Evolutionary conservation across 768 basidiomycete genomes (phyloP).

Genomic region (Termitomyces sp.): DNA sequence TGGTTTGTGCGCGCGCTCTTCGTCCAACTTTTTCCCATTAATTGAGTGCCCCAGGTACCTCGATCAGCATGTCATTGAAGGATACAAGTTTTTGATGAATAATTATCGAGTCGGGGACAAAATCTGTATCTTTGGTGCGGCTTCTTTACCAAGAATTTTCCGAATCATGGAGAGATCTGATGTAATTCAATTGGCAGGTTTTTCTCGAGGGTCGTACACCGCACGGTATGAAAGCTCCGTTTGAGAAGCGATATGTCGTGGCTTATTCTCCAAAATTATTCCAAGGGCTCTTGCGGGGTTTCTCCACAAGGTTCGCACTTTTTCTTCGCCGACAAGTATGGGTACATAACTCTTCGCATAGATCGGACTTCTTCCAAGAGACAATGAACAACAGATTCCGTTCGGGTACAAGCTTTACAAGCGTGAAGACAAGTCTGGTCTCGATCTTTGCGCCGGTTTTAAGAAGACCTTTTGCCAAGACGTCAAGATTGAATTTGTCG

Average conservation of each 20-base stretch:
- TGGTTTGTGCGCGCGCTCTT: conserved; percentile 41
- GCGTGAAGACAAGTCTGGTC: conserved; percentile 40
- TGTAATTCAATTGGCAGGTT: conserved; percentile 40
- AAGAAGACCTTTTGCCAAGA: conserved; percentile 66
- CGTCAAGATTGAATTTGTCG: conserved; percentile 76
- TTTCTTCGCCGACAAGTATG: background rate
- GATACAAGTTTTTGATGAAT: conserved; percentile 77
- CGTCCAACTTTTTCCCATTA: background rate
- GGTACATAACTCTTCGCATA: conserved; percentile 19
- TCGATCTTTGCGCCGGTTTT: conserved; percentile 57
- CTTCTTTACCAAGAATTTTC: conserved; percentile 5
- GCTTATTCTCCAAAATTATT: background rate
- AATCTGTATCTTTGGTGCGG: conserved; percentile 67
- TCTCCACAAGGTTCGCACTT: conserved; percentile 55
- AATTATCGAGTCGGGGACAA: conserved; percentile 72
- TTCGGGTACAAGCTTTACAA: conserved; percentile 77
- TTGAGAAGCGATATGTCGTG: background rate
- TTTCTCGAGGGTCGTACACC: conserved; percentile 61
- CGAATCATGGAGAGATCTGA: background rate
- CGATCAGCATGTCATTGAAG: conserved; percentile 67
- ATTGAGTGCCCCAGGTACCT: conserved; percentile 48
- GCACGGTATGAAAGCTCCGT: conserved; percentile 25
- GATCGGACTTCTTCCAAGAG: conserved; percentile 69
- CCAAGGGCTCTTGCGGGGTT: conserved; percentile 72
- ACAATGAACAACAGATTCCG: conserved; percentile 64